Evolutionary conservation across 2,329 filamentous ascomycete species (phyloP), one percentile per base, ranked within the genome.

Genomic region (Sporothrix sp.): DNA sequence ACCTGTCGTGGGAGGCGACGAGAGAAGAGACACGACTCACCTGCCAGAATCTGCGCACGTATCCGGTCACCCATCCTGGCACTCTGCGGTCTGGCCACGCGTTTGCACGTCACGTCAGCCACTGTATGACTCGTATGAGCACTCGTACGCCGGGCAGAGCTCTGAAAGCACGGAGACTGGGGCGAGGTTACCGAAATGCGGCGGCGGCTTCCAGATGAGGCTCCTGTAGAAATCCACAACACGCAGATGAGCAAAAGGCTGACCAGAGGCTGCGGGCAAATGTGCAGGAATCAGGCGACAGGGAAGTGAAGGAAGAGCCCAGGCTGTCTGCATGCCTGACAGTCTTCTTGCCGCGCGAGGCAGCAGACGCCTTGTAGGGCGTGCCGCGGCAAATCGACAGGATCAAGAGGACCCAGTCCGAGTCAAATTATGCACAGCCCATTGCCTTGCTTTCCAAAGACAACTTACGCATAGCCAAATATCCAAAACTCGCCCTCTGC

Each of bases 41-140:
- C 82, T 98, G 93, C 93, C 93, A 98, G 68, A 98, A 97, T 33
- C 93, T 79, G 52, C 93, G 82, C 36, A 98, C 90, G 65, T 96
- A 98, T 59, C 90, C 89, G 58, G 82, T 85, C 20, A 97, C 89
- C 72, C 88, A 96, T 43, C 91, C 93, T 2, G 89, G 87, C 25
- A 97, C 73, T 52, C 89, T 78, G 59, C 81, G 78, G 64, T 97
- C 91, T 96, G 58, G 27, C 50, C 33, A 4, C 16, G 21, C 3
- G n/a, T 20, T 11, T 11, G n/a, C 25, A 5, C 11, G 27, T 43
- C 25, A 5, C 11, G 27, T 43, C 18, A 43, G 40, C 16, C 3
- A 32, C 13, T 14, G 28, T 7, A 11, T 21, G 7, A 8, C 13
- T 33, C 14, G 32, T 30, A n/a, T 8, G 10, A 5, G 11, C 18